Evolutionary conservation across 2,329 filamentous ascomycete species (phyloP), one percentile per base, ranked within the genome.

Genomic region (Phoma sp.): DNA sequence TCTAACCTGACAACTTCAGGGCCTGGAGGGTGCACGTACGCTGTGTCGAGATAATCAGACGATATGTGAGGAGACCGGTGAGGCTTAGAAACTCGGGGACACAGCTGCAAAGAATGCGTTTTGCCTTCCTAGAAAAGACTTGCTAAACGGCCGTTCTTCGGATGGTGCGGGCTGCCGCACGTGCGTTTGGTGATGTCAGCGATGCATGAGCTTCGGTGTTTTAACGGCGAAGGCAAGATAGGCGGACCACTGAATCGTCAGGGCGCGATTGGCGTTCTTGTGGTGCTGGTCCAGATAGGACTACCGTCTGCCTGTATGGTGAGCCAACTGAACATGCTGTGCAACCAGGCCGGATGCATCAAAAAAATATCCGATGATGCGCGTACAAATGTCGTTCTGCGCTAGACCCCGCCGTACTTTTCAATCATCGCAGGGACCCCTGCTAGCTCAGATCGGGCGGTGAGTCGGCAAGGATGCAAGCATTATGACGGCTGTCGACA

Each of bases 41-140:
- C 29, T 45, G 21, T 46, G 19, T 41, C 35, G 40, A 17, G 31
- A 44, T 36, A 17, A 49, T 55, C 53, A 57, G 33, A 40, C 48
- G 39, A 57, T 49, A 33, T 19, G 49, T 48, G 45, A 44, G 47
- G 35, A 43, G 40, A 48, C 59, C 55, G 60, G 53, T 51, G 55
- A 62, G 51, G 43, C 43, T 52, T 41, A 47, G 57, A 59, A 50
- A 22, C 55, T 48, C 47, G 51, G 44, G 45, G 36, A 57, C 38
- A 38, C 55, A 41, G 63, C 66, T 70, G 69, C 69, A 69, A 45
- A 57, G 62, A 49, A 55, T 69, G 69, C 64, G 44, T 51, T 55
- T 60, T 44, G 60, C 58, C 63, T 70, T 69, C 69, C 67, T 56
- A 57, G 67, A 70, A 63, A 67, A 69, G 68, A 54, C 45, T 51